phyloP scores from a whole-genome alignment of 768 basidiomycete species.

The Calvatia gigantea region DNA sequence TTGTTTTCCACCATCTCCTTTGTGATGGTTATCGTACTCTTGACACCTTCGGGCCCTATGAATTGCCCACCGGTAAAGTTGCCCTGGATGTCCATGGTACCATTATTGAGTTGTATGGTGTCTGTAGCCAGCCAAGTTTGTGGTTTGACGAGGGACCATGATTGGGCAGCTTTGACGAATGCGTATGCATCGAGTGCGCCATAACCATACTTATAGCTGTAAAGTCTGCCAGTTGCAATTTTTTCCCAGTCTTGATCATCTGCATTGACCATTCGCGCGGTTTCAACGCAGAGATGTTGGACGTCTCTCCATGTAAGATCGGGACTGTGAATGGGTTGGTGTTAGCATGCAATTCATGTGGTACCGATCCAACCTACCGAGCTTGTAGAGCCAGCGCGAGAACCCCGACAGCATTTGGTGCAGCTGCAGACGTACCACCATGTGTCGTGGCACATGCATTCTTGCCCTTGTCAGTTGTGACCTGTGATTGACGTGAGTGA shows the following conservation, averaged over 20 bases:
- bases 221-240: slow-evolving; percentile 62
- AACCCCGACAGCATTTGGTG: slow-evolving; percentile 93
- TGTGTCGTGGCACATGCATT: slow-evolving; percentile 78
- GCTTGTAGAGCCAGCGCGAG: slow-evolving; percentile 87
- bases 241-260: slow-evolving; percentile 94
- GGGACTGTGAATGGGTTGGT: slow-evolving; percentile 53
- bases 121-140: slow-evolving; percentile 87
- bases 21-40: slow-evolving; percentile 62
- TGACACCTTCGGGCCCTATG: slow-evolving; percentile 64
- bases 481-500: slow-evolving; percentile 41
- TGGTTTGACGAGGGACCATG: slow-evolving; percentile 88
- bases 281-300: slow-evolving; percentile 83
- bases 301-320: slow-evolving; percentile 97
- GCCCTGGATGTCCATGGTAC: slow-evolving; percentile 50
- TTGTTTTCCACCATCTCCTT: slow-evolving; percentile 59
- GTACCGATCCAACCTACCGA: slow-evolving; percentile 44
- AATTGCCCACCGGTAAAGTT: slow-evolving; percentile 60
- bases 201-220: slow-evolving; percentile 93
- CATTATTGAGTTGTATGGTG: slow-evolving; percentile 61
- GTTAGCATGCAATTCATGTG: slow-evolving; percentile 4
- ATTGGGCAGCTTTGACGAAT: slow-evolving; percentile 76
- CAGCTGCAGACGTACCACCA: slow-evolving; percentile 97
- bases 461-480: slow-evolving; percentile 91
- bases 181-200: slow-evolving; percentile 82
- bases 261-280: slow-evolving; percentile 73